A percentile compares a stretch with the other conserved stretches of the same genome.
phyloP scores from a whole-genome alignment of 345 rosid species.

The Camelina hispida region DNA sequence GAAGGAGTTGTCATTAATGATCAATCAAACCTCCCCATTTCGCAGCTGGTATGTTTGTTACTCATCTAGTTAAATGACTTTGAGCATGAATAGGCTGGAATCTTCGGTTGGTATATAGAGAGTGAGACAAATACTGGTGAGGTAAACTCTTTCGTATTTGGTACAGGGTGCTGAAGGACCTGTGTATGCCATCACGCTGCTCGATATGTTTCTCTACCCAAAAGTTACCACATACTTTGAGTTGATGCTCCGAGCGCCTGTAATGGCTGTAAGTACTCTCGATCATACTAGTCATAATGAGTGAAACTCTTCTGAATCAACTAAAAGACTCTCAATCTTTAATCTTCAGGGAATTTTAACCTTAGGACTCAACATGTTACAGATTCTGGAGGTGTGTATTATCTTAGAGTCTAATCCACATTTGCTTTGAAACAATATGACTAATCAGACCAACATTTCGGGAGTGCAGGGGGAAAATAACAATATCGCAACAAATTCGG shows the following conservation, averaged over 20 bases:
- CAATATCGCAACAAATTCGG: constrained; percentile 57
- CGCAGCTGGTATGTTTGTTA: constrained; percentile 55
- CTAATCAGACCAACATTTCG: constrained; percentile 15
- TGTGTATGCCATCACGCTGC: constrained; percentile 78
- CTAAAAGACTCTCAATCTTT: constrained; percentile 5
- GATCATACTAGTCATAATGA: constrained; percentile 10
- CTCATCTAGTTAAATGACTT: background rate
- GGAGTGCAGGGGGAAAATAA: constrained; percentile 55
- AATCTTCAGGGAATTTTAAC: constrained; percentile 53
- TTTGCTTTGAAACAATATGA: constrained; percentile 21
- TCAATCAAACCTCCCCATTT: constrained; percentile 51
- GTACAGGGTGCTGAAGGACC: constrained; percentile 85
- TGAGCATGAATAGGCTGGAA: constrained; percentile 4
- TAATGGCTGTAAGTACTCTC: constrained; percentile 57
- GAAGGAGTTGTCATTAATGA: constrained; percentile 48
- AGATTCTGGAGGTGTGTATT: constrained; percentile 59
- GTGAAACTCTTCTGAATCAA: constrained; percentile 19
- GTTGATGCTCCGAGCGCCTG: constrained; percentile 71
- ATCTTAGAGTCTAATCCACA: constrained; percentile 17
- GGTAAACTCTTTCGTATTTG: background rate
- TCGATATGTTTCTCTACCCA: constrained; percentile 75
- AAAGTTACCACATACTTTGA: constrained; percentile 64
- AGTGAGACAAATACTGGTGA: background rate
- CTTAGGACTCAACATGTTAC: constrained; percentile 53
- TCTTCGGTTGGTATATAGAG: background rate